Percentiles rank a stretch among this genome's conserved stretches.
Evolutionary conservation across 768 basidiomycete genomes (phyloP).

Genomic region (Chalciporus sphaerocephalus): DNA sequence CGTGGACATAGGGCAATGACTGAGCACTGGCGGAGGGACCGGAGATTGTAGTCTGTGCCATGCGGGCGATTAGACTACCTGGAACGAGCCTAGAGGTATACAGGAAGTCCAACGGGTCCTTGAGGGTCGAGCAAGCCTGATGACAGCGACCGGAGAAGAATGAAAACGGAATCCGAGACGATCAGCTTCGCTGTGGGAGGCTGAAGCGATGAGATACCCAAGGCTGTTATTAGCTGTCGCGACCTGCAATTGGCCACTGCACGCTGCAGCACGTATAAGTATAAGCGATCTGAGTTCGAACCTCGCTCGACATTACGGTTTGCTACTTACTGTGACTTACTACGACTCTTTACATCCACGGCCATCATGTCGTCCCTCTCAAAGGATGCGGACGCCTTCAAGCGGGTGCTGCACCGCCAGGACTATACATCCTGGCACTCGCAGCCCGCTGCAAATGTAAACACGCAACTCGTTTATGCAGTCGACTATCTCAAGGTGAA

Average conservation of each 20-base stretch:
- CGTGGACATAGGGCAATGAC: conserved; percentile 25
- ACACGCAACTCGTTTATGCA: conserved; percentile 83
- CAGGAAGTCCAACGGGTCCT: conserved; percentile 4
- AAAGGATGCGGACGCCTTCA: conserved; percentile 71
- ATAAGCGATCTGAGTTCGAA: not conserved
- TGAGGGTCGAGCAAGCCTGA: conserved; percentile 6
- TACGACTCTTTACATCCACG: not conserved
- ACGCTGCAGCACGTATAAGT: too few relatives aligned
- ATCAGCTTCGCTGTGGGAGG: conserved; percentile 25
- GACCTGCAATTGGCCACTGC: too few relatives aligned
- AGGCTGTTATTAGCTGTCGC: not conserved
- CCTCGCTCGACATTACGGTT: too few relatives aligned
- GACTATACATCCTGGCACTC: conserved; percentile 80
- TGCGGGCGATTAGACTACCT: conserved; percentile 7
- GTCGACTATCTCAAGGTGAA: conserved; percentile 76
- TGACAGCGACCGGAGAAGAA: conserved; percentile 10
- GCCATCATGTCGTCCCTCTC: conserved; percentile 59
- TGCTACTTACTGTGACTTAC: too few relatives aligned
- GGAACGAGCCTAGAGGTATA: not conserved
- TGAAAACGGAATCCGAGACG: conserved; percentile 25
- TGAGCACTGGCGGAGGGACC: conserved; percentile 18
- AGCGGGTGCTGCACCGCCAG: conserved; percentile 56
- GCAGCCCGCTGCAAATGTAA: conserved; percentile 81
- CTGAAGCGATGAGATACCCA: conserved; percentile 15
- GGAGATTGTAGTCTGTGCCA: conserved; percentile 30